Evolutionary conservation across 305 asterid genomes (phyloP).

Genomic region (Fraxinus latifolia): DNA sequence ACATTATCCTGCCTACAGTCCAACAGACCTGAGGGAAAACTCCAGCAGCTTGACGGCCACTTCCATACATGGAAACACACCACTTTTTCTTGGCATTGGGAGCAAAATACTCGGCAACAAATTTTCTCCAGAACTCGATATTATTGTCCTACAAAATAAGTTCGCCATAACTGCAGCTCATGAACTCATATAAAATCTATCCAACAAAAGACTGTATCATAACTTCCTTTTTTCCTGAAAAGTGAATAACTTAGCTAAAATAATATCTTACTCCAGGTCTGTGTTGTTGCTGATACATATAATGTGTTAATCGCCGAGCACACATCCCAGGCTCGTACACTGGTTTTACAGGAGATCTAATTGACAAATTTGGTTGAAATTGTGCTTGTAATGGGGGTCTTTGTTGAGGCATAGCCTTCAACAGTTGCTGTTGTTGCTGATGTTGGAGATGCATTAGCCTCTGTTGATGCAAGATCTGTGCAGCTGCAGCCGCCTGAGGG

Average conservation of each 20-base stretch:
- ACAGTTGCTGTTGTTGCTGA: slow-evolving; percentile 9
- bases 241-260: background rate
- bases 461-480: slow-evolving; percentile 7
- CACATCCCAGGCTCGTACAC: slow-evolving; percentile 41
- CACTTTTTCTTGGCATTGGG: slow-evolving; percentile 48
- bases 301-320: slow-evolving; percentile 43
- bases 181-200: background rate
- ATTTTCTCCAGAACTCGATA: slow-evolving; percentile 49
- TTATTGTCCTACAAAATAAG: slow-evolving; percentile 43
- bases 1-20: slow-evolving; percentile 17
- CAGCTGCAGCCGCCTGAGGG: slow-evolving; percentile 9
- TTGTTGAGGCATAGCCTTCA: slow-evolving; percentile 58
- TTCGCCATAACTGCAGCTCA: background rate
- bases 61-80: slow-evolving; percentile 49
- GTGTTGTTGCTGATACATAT: slow-evolving; percentile 45
- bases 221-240: background rate
- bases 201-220: background rate
- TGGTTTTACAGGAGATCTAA: slow-evolving; percentile 22
- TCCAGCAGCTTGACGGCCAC: slow-evolving; percentile 34
- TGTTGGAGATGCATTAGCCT: background rate
- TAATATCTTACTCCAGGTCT: slow-evolving; percentile 42
- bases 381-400: slow-evolving; percentile 57
- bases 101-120: slow-evolving; percentile 48
- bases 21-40: slow-evolving; percentile 48
- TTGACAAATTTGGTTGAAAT: slow-evolving; percentile 51